phyloP scores from a whole-genome alignment of 148 eudicot species.

The Suaeda aralocaspica region DNA sequence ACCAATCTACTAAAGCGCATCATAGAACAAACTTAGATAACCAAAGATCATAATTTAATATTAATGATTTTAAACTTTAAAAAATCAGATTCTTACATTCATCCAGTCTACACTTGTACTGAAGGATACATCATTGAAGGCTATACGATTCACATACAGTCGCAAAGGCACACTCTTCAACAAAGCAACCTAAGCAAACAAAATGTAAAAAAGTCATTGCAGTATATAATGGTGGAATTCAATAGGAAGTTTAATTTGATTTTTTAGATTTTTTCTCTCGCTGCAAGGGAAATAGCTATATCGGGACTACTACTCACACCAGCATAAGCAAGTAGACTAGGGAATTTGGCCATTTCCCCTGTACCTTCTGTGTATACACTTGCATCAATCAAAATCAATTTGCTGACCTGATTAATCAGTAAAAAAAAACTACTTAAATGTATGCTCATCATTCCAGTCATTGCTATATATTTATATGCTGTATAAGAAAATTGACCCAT shows the following conservation, averaged over 20 bases:
- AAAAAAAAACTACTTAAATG: not conserved
- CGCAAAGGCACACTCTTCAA: conserved; percentile 78
- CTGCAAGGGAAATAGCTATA: not conserved
- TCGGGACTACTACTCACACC: conserved; percentile 48
- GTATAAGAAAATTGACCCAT: not conserved
- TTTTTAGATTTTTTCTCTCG: not conserved
- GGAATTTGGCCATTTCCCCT: conserved; percentile 56
- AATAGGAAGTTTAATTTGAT: not conserved
- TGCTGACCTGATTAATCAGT: conserved; percentile 57
- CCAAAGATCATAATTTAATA: not conserved
- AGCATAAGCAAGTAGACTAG: conserved; percentile 72
- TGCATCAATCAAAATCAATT: conserved; percentile 79
- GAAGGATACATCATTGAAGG: conserved; percentile 61
- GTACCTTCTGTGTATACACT: conserved; percentile 92
- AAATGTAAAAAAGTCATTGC: conserved; percentile 2
- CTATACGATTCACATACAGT: conserved; percentile 55
- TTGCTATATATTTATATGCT: conserved; percentile 2
- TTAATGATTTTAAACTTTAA: not conserved
- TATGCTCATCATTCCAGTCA: not conserved
- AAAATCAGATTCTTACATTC: conserved; percentile 43
- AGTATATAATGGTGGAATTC: not conserved
- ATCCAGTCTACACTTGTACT: conserved; percentile 64
- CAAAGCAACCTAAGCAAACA: conserved; percentile 56
- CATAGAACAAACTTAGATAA: conserved; percentile 5
- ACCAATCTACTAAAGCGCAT: conserved; percentile 48